phyloP scores from a whole-genome alignment of 305 asterid species.

The Fraxinus sp. region DNA sequence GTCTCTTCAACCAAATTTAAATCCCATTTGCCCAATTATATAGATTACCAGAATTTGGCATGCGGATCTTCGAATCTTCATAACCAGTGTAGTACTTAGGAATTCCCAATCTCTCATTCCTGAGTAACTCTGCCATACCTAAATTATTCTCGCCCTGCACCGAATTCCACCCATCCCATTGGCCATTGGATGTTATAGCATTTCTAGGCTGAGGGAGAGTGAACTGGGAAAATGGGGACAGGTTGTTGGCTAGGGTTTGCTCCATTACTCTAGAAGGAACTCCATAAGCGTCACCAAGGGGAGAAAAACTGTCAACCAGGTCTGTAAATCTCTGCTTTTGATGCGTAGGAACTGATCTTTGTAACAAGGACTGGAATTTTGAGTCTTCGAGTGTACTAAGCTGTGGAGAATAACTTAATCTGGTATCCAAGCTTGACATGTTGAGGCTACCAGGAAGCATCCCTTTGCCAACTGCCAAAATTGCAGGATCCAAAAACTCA shows the following conservation, averaged over 20 bases:
- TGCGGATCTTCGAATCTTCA: constrained; percentile 64
- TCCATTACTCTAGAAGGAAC: constrained; percentile 63
- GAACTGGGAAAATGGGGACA: constrained; percentile 59
- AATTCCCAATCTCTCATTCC: constrained; percentile 69
- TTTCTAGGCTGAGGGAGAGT: constrained; percentile 59
- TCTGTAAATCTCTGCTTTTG: constrained; percentile 65
- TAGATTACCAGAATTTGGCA: constrained; percentile 67
- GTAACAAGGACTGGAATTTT: constrained; percentile 61
- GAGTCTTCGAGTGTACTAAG: constrained; percentile 57
- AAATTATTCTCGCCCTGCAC: constrained; percentile 53
- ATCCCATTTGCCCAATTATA: constrained; percentile 76
- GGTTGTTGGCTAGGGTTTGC: constrained; percentile 51
- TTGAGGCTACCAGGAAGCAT: constrained; percentile 62
- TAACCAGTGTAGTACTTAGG: constrained; percentile 57
- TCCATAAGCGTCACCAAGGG: constrained; percentile 53
- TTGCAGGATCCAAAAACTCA: constrained; percentile 95
- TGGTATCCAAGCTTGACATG: constrained; percentile 50
- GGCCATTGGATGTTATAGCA: constrained; percentile 62
- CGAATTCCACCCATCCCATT: constrained; percentile 80
- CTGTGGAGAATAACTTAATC: constrained; percentile 59
- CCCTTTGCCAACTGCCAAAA: constrained; percentile 92
- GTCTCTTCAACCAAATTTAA: constrained; percentile 31
- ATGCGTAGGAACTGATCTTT: constrained; percentile 62
- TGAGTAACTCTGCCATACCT: constrained; percentile 63
- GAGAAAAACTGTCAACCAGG: constrained; percentile 48